Evolutionary conservation across 148 eudicot species (phyloP).

Genomic region (Dysphania ambrosioides): DNA sequence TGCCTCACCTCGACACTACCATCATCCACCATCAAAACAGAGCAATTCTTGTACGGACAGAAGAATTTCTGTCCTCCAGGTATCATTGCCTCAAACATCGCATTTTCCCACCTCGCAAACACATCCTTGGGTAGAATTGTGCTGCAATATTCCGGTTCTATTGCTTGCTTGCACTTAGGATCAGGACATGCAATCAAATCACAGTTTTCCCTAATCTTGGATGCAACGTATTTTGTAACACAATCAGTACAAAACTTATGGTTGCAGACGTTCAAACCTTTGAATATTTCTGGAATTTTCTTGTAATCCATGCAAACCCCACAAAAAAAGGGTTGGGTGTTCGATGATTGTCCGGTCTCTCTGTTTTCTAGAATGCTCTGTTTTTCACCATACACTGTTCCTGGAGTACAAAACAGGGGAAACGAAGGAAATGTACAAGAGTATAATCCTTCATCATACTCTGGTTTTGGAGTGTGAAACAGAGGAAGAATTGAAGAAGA

Average conservation of each 20-base stretch:
- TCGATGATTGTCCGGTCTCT: slow-evolving; percentile 17
- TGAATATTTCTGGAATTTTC: slow-evolving; percentile 34
- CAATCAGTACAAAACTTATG: slow-evolving; percentile 54
- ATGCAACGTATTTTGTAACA: slow-evolving; percentile 29
- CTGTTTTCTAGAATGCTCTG: not conserved
- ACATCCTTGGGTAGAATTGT: slow-evolving; percentile 31
- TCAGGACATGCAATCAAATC: slow-evolving; percentile 32
- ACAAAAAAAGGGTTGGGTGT: slow-evolving; percentile 30
- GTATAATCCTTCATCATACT: not conserved
- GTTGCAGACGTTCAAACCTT: slow-evolving; percentile 24
- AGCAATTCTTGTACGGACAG: slow-evolving; percentile 57
- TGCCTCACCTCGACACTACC: slow-evolving; percentile 10
- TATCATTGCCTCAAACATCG: slow-evolving; percentile 37
- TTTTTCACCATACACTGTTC: slow-evolving; percentile 8
- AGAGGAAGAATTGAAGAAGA: slow-evolving; percentile 3
- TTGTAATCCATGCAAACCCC: slow-evolving; percentile 62
- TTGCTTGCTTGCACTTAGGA: slow-evolving; percentile 20
- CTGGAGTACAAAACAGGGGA: not conserved
- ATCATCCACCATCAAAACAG: slow-evolving; percentile 44
- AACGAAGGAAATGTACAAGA: not conserved
- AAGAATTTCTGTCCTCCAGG: slow-evolving; percentile 36
- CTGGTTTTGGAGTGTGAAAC: not conserved
- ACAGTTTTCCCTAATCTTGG: slow-evolving; percentile 33
- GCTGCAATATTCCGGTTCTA: slow-evolving; percentile 33
- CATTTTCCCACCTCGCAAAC: slow-evolving; percentile 40